A percentile compares a stretch with the other conserved stretches of the same genome.
Conservation (phyloP, 1,284 basidiomycete genomes). For the Singerocomus inundabilis region DNA sequence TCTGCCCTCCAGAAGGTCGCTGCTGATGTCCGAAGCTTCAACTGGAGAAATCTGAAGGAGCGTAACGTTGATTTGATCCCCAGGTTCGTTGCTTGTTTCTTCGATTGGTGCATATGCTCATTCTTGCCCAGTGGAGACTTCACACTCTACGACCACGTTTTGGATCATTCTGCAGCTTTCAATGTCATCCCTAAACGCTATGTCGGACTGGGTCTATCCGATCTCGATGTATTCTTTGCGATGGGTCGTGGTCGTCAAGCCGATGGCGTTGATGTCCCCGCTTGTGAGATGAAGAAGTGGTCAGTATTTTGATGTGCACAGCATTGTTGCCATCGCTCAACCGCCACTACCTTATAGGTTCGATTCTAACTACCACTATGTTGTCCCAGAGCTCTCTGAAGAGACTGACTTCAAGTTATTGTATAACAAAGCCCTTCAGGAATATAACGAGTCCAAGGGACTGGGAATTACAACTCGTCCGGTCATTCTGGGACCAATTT, state of each 20-base stretch:
- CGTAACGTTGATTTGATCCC: constrained; percentile 92
- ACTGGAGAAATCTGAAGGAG: constrained; percentile 88
- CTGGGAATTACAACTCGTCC: constrained; percentile 92
- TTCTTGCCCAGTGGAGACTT: constrained; percentile 82
- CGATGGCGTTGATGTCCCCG: constrained; percentile 92
- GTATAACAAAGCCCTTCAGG: constrained; percentile 93
- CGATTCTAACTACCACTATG: constrained; percentile 99
- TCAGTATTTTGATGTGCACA: constrained; percentile 36
- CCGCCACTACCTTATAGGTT: constrained; percentile 60
- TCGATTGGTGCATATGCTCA: constrained; percentile 21
- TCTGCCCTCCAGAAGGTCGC: constrained; percentile 90
- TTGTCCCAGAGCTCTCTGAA: constrained; percentile 96
- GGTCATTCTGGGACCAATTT: constrained; percentile 94
- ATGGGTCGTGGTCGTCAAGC: constrained; percentile 99
- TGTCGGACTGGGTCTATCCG: constrained; percentile 81
- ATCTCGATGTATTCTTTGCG: constrained; percentile 96
- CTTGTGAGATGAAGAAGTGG: constrained; percentile 99
- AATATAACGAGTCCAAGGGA: constrained; percentile 94
- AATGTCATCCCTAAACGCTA: constrained; percentile 98
- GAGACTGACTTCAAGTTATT: constrained; percentile 92
- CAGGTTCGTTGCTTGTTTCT: constrained; percentile 56
- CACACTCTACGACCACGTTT: constrained; percentile 97
- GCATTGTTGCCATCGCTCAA: constrained; percentile 10
- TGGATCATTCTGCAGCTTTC: constrained; percentile 96
- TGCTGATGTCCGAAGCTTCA: constrained; percentile 86